These are phyloP conservation scores for Ophiorrhiza pumila DNA, from an alignment of 257 asterid species.

Conservation along the genomic window DNA sequence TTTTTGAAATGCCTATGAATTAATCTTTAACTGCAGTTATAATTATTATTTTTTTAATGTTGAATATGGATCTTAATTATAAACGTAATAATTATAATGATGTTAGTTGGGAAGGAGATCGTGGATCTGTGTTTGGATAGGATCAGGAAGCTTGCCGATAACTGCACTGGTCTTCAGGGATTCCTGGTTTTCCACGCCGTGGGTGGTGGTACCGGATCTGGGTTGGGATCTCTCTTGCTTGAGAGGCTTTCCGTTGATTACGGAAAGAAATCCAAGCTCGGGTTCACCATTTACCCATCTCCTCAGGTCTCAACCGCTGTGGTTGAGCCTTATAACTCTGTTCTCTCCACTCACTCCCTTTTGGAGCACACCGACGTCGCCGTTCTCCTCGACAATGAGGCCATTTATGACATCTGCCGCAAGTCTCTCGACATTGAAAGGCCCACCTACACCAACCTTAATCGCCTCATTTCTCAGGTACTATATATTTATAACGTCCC, in stretches of 20 bases:
- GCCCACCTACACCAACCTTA: constrained; percentile 89
- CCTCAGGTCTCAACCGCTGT: constrained; percentile 98
- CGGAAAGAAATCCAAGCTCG: constrained; percentile 82
- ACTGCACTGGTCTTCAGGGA: constrained; percentile 90
- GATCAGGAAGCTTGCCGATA: constrained; percentile 89
- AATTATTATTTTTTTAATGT: too few relatives aligned
- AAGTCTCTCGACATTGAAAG: constrained; percentile 91
- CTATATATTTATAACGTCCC: background rate
- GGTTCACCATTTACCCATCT: constrained; percentile 88
- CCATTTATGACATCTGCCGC: constrained; percentile 92
- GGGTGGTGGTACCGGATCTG: constrained; percentile 99
- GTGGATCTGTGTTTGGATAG: constrained; percentile 90
- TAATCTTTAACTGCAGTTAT: too few relatives aligned
- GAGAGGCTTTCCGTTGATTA: constrained; percentile 94
- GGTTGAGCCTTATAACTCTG: constrained; percentile 93
- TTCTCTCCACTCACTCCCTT: constrained; percentile 87
- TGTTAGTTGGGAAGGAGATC: constrained; percentile 70
- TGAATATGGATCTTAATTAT: too few relatives aligned
- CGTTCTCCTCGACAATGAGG: constrained; percentile 85
- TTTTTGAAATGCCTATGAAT: background rate
- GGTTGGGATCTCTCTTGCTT: constrained; percentile 76
- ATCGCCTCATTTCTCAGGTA: constrained; percentile 97
- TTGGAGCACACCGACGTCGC: constrained; percentile 97
- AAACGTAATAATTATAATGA: background rate
- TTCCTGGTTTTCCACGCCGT: constrained; percentile 93